Evolutionary conservation across 73 alveolate species (phyloP).

Genomic region (Stentor roeselii): DNA sequence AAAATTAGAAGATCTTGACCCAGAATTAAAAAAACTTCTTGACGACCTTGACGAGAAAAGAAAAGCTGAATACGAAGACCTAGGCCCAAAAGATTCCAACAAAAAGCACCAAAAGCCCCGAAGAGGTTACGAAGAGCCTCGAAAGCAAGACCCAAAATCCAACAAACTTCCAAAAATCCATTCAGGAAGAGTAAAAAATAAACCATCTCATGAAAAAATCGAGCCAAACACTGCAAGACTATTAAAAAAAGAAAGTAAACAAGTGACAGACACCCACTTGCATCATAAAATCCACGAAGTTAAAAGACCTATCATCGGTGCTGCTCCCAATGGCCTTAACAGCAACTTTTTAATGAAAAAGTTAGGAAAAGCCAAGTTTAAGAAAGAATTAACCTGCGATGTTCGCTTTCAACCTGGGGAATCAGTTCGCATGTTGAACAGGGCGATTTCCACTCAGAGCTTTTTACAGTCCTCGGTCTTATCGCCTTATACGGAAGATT

Average conservation of each 20-base stretch:
- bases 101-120: background rate
- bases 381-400: background rate
- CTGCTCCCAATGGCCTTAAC: background rate
- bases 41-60: conserved; percentile 28
- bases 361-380: background rate
- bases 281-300: background rate
- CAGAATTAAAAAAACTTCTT: conserved; percentile 29
- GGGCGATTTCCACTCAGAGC: background rate
- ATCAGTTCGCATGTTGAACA: background rate
- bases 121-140: background rate
- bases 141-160: background rate
- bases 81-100: background rate
- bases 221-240: background rate
- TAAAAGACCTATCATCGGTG: background rate
- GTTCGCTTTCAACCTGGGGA: background rate
- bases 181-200: background rate
- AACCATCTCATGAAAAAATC: background rate
- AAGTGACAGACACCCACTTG: background rate
- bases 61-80: conserved; percentile 13
- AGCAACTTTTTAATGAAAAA: background rate
- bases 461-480: background rate
- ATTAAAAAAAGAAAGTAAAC: background rate
- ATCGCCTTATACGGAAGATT: conserved; percentile 18
- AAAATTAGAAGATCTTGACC: background rate
- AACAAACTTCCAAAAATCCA: background rate